Percentiles rank a stretch among this genome's conserved stretches.
Evolutionary conservation across 2,329 filamentous ascomycete species (phyloP).

Genomic region (Ramularia endophylla): DNA sequence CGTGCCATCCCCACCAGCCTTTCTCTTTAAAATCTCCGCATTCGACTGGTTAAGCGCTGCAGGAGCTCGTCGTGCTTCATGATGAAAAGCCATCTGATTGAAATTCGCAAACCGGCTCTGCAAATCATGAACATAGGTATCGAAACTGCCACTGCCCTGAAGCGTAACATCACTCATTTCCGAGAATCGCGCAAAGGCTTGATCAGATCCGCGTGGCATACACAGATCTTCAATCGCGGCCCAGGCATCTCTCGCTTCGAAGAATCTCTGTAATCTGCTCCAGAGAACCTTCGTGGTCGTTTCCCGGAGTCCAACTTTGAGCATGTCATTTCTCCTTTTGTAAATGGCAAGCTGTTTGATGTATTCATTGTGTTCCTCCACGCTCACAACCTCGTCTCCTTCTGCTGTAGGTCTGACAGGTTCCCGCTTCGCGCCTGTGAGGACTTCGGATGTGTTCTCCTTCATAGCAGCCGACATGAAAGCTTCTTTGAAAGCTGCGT

Average conservation of each 20-base stretch:
- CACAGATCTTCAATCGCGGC: conserved; percentile 25
- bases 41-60: conserved; percentile 9
- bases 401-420: conserved; percentile 17
- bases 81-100: conserved; percentile 19
- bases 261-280: conserved; percentile 19
- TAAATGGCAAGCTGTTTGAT: conserved; percentile 30
- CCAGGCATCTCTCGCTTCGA: conserved; percentile 24
- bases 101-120: conserved; percentile 23
- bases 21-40: conserved; percentile 10
- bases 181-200: conserved; percentile 22
- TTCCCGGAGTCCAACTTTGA: conserved; percentile 22
- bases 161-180: conserved; percentile 23
- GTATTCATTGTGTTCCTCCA: conserved; percentile 30
- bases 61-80: conserved; percentile 11
- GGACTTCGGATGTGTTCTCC: conserved; percentile 27
- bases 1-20: conserved; percentile 10
- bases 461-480: conserved; percentile 26
- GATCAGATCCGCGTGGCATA: conserved; percentile 23
- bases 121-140: conserved; percentile 24
- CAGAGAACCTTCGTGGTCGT: conserved; percentile 22
- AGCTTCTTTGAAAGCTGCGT: conserved; percentile 23
- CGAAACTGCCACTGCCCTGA: conserved; percentile 18
- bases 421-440: conserved; percentile 25
- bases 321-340: conserved; percentile 25
- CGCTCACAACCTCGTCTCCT: conserved; percentile 13